Evolutionary conservation across 805 yeast genomes (phyloP), one percentile per base, ranked within the genome.

Genomic region (Candida tallmaniae): DNA sequence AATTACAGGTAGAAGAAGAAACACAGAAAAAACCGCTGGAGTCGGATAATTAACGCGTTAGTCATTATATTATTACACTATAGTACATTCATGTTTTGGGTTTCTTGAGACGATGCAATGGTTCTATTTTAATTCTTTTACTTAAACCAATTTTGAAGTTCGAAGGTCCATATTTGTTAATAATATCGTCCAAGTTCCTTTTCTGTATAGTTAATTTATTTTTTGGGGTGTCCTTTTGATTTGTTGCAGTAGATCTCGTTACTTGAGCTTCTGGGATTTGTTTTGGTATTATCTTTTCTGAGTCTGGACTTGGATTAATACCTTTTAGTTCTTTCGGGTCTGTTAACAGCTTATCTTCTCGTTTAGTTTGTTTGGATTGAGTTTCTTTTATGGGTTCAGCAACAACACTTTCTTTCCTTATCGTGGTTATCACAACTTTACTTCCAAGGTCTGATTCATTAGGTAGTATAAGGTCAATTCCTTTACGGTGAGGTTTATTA

Each of bases 81-180:
- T n/a, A n/a, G 9, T 20, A 20, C 9, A 20, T 20, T 29, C 21
- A 29, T 8, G 18, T 6, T 6, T 27, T 15, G 15, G 38, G 34
- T 29, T 35, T 40, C n/a, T 25, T 37, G 14, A 36, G 31, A 13
- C 23, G 35, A 34, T 43, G 47, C 26, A 43, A 31, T 14, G 47
- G 35, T 18, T 43, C 47, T 3, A 43, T 38, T 27, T 31, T 40
- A 13, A 19, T 14, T 7, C 19, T 38, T 25, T 27, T 33, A 18
- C 26, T 43, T n/a, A 43, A 35, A 7, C 47, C 47, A 5, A 38
- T 27, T 22, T 18, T 32, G 11, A 24, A n/a, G 11, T 24, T 24
- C 14, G 11, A 8, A 14, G 8, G 7, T 6, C 13, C 27, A 24
- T 20, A 24, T 24, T 24, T 24, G 16, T 24, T n/a, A 7, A 14